phyloP scores from a whole-genome alignment of 192 early-diverging fungal species.

The Linnemannia zychae region DNA sequence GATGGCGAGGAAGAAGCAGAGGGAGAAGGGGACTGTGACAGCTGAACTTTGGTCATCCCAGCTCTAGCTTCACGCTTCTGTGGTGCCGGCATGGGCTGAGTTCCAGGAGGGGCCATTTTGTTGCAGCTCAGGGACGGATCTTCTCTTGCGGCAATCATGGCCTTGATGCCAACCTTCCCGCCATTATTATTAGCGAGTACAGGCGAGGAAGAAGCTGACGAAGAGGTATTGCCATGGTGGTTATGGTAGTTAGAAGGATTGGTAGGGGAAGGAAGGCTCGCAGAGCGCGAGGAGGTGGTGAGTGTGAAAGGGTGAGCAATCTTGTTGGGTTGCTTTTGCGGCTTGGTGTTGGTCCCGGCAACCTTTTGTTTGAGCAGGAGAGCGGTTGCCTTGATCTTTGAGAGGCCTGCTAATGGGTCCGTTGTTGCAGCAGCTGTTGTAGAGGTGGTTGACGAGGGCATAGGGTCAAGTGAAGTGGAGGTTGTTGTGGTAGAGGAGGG shows the following conservation, averaged over 20 bases:
- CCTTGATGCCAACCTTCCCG: constrained; percentile 26
- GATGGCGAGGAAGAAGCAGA: background rate
- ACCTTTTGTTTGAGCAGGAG: constrained; percentile 52
- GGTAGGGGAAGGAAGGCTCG: constrained; percentile 24
- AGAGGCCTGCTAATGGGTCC: constrained; percentile 21
- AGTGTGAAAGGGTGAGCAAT: constrained; percentile 29
- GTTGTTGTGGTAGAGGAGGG: background rate
- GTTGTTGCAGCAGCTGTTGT: background rate
- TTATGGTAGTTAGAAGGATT: background rate
- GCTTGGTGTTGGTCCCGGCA: constrained; percentile 37
- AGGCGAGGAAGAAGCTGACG: background rate
- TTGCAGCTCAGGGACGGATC: constrained; percentile 49
- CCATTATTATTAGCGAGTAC: background rate
- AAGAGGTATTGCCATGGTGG: background rate
- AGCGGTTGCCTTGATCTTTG: constrained; percentile 53
- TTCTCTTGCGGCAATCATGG: constrained; percentile 50
- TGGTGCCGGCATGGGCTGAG: constrained; percentile 29
- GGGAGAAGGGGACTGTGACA: constrained; percentile 1
- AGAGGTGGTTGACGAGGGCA: too few species aligned
- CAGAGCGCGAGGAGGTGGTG: constrained; percentile 22
- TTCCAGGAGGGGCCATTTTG: constrained; percentile 35
- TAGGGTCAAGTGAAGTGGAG: background rate
- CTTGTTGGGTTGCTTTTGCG: constrained; percentile 45
- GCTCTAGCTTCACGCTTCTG: constrained; percentile 22
- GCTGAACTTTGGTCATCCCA: constrained; percentile 41